Conservation (phyloP, 1,139 yeast species). For the Keqinozyma sinolaborantium region DNA sequence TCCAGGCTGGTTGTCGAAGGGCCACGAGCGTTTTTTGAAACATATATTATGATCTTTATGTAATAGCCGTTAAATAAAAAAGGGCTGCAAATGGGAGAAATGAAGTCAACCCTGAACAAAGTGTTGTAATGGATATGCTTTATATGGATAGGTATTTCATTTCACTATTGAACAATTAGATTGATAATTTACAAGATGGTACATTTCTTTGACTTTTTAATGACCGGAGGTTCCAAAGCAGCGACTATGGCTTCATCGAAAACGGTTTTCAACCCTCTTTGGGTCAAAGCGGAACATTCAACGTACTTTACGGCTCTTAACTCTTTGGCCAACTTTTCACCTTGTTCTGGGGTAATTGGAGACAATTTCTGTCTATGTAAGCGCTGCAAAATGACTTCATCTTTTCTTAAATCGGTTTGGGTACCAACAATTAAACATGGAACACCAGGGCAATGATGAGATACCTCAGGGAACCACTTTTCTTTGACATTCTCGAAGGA, state of each 20-base stretch:
- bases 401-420: constrained; percentile 91
- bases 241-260: constrained; percentile 98
- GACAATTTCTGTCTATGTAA: constrained; percentile 85
- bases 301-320: constrained; percentile 93
- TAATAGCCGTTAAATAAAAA: too few species aligned
- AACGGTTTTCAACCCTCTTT: constrained; percentile 91
- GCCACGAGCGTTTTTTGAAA: too few species aligned
- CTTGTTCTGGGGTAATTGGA: constrained; percentile 84
- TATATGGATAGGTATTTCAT: too few species aligned
- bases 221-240: constrained; percentile 87
- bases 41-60: too few species aligned
- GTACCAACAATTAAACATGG: constrained; percentile 97
- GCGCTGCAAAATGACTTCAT: constrained; percentile 84
- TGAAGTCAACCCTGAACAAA: too few species aligned
- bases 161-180: too few species aligned
- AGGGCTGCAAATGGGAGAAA: too few species aligned
- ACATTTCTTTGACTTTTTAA: constrained; percentile 81
- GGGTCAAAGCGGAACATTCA: constrained; percentile 97
- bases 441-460: constrained; percentile 96
- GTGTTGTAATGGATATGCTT: too few species aligned
- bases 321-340: constrained; percentile 90
- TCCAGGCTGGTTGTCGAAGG: too few species aligned
- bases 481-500: constrained; percentile 97
- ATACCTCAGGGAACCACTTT: constrained; percentile 98
- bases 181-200: constrained; percentile 52